Percentiles rank a stretch among this genome's conserved stretches.
phyloP scores from a whole-genome alignment of 2,329 filamentous ascomycete genomes.

The Venturia pyrina region DNA sequence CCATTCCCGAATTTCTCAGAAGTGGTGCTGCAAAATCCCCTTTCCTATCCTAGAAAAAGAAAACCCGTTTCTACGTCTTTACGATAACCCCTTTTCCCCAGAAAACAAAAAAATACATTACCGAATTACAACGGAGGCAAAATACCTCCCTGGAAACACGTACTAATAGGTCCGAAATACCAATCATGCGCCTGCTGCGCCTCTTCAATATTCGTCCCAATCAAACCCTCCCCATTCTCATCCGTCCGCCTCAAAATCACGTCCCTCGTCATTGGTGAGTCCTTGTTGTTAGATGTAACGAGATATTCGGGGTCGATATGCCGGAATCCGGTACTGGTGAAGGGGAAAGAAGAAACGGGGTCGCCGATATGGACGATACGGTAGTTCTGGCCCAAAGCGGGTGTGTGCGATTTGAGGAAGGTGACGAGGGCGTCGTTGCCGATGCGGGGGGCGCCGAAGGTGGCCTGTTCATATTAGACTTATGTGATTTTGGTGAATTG shows the following conservation, averaged over 20 bases:
- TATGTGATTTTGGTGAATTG: neutral
- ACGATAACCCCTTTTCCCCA: no score
- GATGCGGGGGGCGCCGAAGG: neutral
- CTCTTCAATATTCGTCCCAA: neutral
- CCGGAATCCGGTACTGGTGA: neutral
- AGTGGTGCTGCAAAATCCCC: no score
- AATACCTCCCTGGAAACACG: neutral
- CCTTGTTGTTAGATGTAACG: neutral
- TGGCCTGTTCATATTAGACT: neutral
- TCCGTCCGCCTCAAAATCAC: neutral
- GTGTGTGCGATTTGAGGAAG: neutral
- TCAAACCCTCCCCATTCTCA: neutral
- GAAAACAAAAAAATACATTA: no score
- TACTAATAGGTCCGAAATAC: neutral
- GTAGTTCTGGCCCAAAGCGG: neutral
- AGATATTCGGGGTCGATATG: neutral
- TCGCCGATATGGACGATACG: neutral
- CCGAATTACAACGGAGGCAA: neutral
- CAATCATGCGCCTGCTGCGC: neutral
- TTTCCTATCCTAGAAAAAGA: no score
- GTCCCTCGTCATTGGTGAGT: neutral
- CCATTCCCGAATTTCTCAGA: no score
- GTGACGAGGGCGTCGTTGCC: neutral
- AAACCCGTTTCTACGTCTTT: no score
- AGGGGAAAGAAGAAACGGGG: neutral